phyloP scores from a whole-genome alignment of 2,329 filamentous ascomycete species.

The Colletotrichum sp. region DNA sequence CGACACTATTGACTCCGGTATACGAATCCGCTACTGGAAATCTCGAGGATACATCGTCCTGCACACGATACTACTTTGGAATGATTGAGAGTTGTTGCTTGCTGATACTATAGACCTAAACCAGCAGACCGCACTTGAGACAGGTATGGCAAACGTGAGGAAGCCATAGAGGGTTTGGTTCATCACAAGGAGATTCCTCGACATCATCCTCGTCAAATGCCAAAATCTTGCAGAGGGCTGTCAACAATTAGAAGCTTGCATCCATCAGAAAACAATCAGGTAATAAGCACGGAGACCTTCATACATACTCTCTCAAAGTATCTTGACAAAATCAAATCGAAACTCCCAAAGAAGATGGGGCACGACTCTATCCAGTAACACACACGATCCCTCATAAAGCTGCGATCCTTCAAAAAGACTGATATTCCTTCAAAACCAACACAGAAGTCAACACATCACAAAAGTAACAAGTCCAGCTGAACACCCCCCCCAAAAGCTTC shows the following conservation, averaged over 20 bases:
- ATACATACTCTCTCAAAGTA: background rate
- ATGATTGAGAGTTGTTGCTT: background rate
- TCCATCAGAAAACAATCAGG: background rate
- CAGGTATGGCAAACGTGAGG: background rate
- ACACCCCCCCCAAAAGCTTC: background rate
- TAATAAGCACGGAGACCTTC: background rate
- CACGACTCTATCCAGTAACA: background rate
- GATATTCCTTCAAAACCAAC: background rate
- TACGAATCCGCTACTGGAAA: background rate
- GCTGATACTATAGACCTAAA: fast-evolving
- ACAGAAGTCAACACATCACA: background rate
- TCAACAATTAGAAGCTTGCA: too few relatives aligned
- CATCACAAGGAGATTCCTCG: background rate
- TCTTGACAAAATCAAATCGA: too few relatives aligned
- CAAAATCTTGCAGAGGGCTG: too few relatives aligned
- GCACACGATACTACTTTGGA: background rate
- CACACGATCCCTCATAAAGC: background rate
- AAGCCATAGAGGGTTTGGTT: background rate
- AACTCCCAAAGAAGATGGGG: background rate
- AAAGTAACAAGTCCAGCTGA: background rate
- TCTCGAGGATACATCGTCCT: fast-evolving
- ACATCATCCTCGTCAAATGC: too few relatives aligned
- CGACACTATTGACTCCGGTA: background rate
- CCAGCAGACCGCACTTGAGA: background rate
- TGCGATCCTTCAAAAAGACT: background rate